Base-by-base conservation (phyloP, 2,329 filamentous ascomycete species). In the Bipolaris zeicola region DNA sequence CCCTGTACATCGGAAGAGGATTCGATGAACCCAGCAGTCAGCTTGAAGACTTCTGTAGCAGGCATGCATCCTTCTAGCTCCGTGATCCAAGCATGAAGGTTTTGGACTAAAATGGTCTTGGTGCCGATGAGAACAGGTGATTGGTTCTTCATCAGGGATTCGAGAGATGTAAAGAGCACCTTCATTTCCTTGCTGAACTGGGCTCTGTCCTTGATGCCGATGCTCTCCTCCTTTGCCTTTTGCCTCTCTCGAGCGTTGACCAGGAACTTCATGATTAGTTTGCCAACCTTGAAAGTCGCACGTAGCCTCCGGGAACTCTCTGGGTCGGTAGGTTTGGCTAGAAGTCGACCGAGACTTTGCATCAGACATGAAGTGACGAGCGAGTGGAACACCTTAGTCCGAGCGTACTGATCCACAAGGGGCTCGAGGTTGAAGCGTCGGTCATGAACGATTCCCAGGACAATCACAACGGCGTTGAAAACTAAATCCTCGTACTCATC, bases 71-170 rank as follows among this genome's bases (percentile, higher is more conserved):
- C 87, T 0, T 86, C 83, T 8, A 99, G 85, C 72, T 98, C 94
- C 0, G 95, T 94, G n/a, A 99, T 81, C 95, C 95, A 99, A 0
- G 91, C 90, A 72, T 98, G 94, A 74, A 98, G 96, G 74, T 98
- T 92, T 76, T 99, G 95, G 11, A 98, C 92, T 2, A 96, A 88
- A 47, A 99, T 81, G 0, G 95, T 98, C 77, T 99, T 96, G 61
- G 91, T 98, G 33, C 95, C 95, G 13, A 98, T 90, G 22, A 98
- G 80, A 16, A 93, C 88, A 0, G 95, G 90, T 2, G 92, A 90
- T 1, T 87, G 83, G 73, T 92, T 96, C 58, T 88, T 87, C 91
- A 99, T 97, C 78, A 99, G 85, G 14, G 85, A 83, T 76, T 98
- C 92, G 22, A 99, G 82, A 1, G 91, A 90, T 72, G 92, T 93